phyloP scores from a whole-genome alignment of 2,329 filamentous ascomycete species.

The Cordyceps fumosorosea region DNA sequence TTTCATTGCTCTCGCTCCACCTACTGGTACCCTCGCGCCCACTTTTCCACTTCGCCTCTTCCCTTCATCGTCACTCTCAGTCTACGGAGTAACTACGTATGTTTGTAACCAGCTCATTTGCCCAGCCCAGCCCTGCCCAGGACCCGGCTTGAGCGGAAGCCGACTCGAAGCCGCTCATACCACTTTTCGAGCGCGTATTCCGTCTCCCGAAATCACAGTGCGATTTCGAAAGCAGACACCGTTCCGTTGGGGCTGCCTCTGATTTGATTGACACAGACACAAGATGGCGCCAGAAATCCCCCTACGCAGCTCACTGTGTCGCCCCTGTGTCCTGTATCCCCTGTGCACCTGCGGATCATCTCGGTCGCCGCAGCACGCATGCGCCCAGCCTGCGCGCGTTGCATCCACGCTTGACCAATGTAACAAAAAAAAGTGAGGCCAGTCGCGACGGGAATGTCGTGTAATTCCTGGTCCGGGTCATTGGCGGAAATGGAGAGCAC shows the following conservation, averaged over 20 bases:
- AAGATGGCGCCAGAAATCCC: neutral
- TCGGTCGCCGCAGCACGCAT: neutral
- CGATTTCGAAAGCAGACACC: neutral
- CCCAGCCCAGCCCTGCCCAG: too few species aligned
- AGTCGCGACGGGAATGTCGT: constrained; percentile 6
- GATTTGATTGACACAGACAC: too few species aligned
- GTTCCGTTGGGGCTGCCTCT: too few species aligned
- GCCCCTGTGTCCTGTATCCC: too few species aligned
- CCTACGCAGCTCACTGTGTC: neutral
- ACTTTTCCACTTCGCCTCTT: too few species aligned
- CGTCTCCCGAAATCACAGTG: neutral
- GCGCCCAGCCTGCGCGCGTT: neutral
- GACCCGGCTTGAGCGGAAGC: constrained; percentile 1
- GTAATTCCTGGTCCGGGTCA: neutral
- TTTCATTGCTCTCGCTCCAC: constrained; percentile 7
- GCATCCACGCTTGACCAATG: neutral
- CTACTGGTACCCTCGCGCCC: too few species aligned
- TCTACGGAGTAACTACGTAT: too few species aligned
- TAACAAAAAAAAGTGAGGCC: constrained; percentile 4
- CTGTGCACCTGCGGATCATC: neutral
- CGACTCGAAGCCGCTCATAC: constrained; percentile 1
- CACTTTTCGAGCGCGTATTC: constrained; percentile 1
- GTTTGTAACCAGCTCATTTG: too few species aligned
- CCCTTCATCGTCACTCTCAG: too few species aligned
- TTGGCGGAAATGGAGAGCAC: neutral